Evolutionary conservation across 352 stramenopile genomes (phyloP).

Genomic region (Peronospora destructor): DNA sequence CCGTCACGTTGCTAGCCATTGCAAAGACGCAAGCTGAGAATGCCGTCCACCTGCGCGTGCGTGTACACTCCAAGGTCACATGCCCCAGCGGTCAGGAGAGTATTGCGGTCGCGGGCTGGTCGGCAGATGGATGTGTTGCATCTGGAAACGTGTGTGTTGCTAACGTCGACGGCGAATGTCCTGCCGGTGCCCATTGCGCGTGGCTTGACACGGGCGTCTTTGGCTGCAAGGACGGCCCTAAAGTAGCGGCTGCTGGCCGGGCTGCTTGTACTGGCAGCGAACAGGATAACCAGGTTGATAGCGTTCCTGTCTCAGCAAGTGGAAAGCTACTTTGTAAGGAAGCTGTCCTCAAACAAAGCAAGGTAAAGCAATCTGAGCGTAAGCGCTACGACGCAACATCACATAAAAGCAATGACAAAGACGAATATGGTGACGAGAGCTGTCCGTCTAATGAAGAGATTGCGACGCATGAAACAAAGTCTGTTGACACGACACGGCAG

Average conservation of each 20-base stretch:
- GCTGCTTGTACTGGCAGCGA: constrained; percentile 6
- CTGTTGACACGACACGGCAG: constrained; percentile 3
- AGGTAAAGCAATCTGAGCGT: constrained; percentile 10
- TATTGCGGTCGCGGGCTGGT: constrained; percentile 16
- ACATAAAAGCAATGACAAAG: constrained; percentile 1
- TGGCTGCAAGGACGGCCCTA: constrained; percentile 15
- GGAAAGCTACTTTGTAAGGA: constrained; percentile 49
- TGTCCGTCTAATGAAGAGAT: constrained; percentile 9
- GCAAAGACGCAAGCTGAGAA: constrained; percentile 17
- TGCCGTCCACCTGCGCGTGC: constrained; percentile 27
- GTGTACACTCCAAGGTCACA: constrained; percentile 23
- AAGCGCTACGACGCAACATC: constrained; percentile 7
- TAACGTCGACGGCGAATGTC: constrained; percentile 15
- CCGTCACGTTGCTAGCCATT: constrained; percentile 18
- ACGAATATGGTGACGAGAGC: constrained; percentile 15
- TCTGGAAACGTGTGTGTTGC: constrained; percentile 15
- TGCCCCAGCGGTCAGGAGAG: constrained; percentile 15
- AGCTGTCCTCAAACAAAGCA: constrained; percentile 42
- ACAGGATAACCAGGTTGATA: constrained; percentile 8
- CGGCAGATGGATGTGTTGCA: constrained; percentile 4
- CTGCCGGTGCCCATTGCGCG: constrained; percentile 13
- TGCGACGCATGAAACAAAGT: constrained; percentile 1
- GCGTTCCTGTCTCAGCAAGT: constrained; percentile 6
- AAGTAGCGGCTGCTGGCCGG: constrained; percentile 1
- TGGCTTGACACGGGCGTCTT: constrained; percentile 18